Evolutionary conservation across 2,329 filamentous ascomycete species (phyloP), one percentile per base, ranked within the genome.

Genomic region (Colletotrichum magnum): DNA sequence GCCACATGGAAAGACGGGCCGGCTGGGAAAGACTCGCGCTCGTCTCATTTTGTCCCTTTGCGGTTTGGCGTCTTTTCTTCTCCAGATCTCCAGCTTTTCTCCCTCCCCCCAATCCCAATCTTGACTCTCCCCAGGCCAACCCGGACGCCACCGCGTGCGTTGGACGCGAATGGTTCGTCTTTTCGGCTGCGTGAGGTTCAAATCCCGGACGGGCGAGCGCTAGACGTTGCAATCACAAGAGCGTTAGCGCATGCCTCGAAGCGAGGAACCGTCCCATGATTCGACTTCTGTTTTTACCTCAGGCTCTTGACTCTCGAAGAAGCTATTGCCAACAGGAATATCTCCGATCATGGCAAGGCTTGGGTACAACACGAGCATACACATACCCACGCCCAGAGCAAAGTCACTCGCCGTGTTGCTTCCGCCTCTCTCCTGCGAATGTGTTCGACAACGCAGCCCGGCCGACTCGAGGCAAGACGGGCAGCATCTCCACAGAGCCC

Each of bases 1-100:
- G 24, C 61, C 62, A 60, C 66, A 69, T 69, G 66, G 66, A 69
- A 66, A 66, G 66, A 60, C 66, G 66, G 66, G 21, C 66, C 66
- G 62, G 66, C 5, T 66, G 32, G 32, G 47, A 56, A 51, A 24
- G 56, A 52, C n/a, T 41, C 18, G 56, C 24, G 48, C 32, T 64
- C 53, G 47, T 64, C 39, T 50, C 54, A 50, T 50, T 64, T 24
- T 52, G 26, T 32, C 66, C 56, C n/a, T 48, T 21, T 56, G 43
- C 47, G 60, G 54, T 36, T 65, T 56, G 48, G 60, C 50, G 60
- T 26, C 43, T 24, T 7, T 26, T 32, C 24, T 52, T 65, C 50
- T 69, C 56, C 66, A 69, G 54, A 69, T 69, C 54, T 69, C 50
- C 56, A 65, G 61, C 32, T 56, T 51, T 58, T 60, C 21, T 12